Evolutionary conservation across 2,329 filamentous ascomycete genomes (phyloP), one percentile per base, ranked within the genome.

Genomic region (Fusarium albosuccineum): DNA sequence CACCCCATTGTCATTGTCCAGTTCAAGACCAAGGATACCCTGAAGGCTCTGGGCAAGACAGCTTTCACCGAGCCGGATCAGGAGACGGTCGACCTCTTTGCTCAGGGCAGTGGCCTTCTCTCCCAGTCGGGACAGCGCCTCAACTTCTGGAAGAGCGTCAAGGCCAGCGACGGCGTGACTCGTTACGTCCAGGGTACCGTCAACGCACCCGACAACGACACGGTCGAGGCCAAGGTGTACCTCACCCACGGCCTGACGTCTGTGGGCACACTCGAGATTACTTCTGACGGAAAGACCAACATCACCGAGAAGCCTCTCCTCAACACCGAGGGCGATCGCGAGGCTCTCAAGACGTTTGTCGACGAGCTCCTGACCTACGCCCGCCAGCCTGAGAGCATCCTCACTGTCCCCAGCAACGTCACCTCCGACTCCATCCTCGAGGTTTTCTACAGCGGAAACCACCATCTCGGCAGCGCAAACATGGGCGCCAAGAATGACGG

Each of bases 241-340:
- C 78, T 87, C 52, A 85, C 80, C 26, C 83, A 85, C 30, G 82
- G 82, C 10, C 79, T 82, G 5, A 81, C 80, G 14, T 85, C 84
- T 56, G 75, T 79, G 55, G 81, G 84, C 39, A 73, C 80, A 6
- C 76, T 85, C 22, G 74, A 75, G 27, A 80, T 83, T 33, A 80
- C 77, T 13, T 64, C 76, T 8, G 70, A 75, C 4, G 80, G 79
- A 27, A 65, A 72, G 14, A 83, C 83, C 29, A 77, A 79, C 61
- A 83, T 82, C 56, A 77, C 75, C 16, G 75, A 76, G 45, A 71
- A 70, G 46, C 76, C 79, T 6, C 77, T 66, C 61, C 73, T 77
- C 58, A 78, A 76, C 60, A 81, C 71, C 1, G 57, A 71, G 3
- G 74, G 68, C 13, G 77, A 78, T 50, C 61, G 55, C 9, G 68